Base-by-base conservation (phyloP, 2,329 filamentous ascomycete species). In the Camptophora hylomeconis region DNA sequence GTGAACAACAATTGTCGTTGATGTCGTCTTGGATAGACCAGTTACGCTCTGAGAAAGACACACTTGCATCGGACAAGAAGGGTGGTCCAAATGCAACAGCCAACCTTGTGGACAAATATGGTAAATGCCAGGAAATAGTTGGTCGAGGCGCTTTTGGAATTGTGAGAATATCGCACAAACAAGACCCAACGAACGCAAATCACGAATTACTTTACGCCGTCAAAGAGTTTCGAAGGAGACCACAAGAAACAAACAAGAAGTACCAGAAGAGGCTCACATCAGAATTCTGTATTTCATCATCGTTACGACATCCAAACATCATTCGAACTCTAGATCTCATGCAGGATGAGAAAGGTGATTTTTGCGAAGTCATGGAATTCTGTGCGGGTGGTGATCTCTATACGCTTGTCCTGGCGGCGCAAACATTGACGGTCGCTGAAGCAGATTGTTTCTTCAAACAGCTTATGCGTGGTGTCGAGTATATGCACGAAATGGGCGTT, bases 361-460 rank as follows among this genome's bases (percentile, higher is more conserved):
- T 89, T 56, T 98, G 89, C 56, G 89, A 98, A 54, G 89, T 98
- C 29, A 98, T 98, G 89, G 89, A 98, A 57, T 98, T 89, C 51
- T 98, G 89, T 52, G 86, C 87, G 20, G 89, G 89, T 36, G 89
- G 89, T 35, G 89, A 98, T 52, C 65, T 98, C 14, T 95, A 95
- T 56, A 94, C 84, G 0, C 68, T 98, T 4, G 80, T 98, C 12
- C 72, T 95, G 17, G 75, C 89, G 5, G 83, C 84, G 20, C 82
- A 82, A 35, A 93, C 93, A 56, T 74, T 98, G 12, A 86, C 92
- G 52, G 82, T 92, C 17, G 66, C 74, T 36, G 89, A 98, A 57
- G 87, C 89, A 36, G 89, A 98, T 53, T 98, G 89, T 58, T 92
- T 89, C 55, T 98, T 98, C 67, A 93, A 95, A 60, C 89, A 98